phyloP scores from a whole-genome alignment of 805 yeast genomes.

The Isabelozyma heimii region DNA sequence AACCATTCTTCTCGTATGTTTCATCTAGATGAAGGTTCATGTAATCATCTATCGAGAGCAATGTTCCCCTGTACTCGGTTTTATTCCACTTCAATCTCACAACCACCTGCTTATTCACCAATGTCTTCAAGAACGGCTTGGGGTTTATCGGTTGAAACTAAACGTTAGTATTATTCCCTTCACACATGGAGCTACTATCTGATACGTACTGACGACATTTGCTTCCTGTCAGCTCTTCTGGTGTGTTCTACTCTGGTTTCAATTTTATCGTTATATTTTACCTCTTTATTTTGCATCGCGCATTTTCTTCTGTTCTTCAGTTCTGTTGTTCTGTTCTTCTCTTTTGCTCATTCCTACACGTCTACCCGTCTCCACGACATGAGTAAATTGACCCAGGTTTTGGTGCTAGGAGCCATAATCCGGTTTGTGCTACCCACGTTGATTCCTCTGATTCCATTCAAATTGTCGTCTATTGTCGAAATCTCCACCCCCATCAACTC shows the following conservation, averaged over 20 bases:
- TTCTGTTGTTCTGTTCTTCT: neutral
- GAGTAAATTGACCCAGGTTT: constrained; percentile 20
- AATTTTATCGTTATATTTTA: neutral
- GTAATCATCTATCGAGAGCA: constrained; percentile 82
- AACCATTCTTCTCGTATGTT: constrained; percentile 45
- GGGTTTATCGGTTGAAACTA: constrained; percentile 73
- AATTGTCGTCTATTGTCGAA: constrained; percentile 45
- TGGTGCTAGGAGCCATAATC: constrained; percentile 25
- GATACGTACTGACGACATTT: constrained; percentile 11
- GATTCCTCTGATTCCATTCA: constrained; percentile 26
- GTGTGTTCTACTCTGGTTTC: neutral
- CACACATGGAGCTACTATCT: neutral
- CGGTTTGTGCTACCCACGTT: constrained; percentile 34
- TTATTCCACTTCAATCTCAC: constrained; percentile 88
- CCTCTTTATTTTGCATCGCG: neutral
- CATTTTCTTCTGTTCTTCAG: neutral
- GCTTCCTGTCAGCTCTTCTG: neutral
- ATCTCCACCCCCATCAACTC: constrained; percentile 75
- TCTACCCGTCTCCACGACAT: constrained; percentile 5
- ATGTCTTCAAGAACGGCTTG: constrained; percentile 80
- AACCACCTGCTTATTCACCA: constrained; percentile 66
- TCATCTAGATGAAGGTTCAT: constrained; percentile 81
- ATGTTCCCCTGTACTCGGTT: constrained; percentile 79
- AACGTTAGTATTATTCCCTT: constrained; percentile 6
- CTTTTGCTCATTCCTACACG: neutral